Evolutionary conservation across 1,284 basidiomycete genomes (phyloP).

Genomic region (Irpex sp.): DNA sequence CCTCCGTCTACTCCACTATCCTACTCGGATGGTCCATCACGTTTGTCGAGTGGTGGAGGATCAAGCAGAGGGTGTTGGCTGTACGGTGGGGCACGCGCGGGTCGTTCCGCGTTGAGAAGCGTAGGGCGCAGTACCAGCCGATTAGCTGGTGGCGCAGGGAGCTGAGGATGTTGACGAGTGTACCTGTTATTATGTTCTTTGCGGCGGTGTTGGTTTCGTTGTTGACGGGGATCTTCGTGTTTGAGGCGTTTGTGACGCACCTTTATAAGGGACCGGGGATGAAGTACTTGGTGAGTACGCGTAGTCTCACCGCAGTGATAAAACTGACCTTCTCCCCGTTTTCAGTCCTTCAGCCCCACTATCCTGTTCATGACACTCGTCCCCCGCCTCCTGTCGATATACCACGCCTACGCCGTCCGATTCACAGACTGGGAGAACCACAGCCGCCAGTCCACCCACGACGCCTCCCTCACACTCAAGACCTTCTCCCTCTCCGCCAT

Average conservation of each 20-base stretch:
- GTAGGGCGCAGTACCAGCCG: conserved; percentile 63
- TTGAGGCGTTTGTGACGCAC: conserved; percentile 85
- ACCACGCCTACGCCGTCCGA: conserved; percentile 65
- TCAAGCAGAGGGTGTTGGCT: conserved; percentile 77
- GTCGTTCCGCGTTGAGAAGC: conserved; percentile 73
- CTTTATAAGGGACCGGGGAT: conserved; percentile 87
- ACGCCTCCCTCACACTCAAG: conserved; percentile 85
- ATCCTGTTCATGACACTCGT: conserved; percentile 81
- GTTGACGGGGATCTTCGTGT: conserved; percentile 78
- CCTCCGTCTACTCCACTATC: conserved; percentile 73
- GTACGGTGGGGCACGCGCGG: conserved; percentile 80
- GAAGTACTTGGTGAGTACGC: conserved; percentile 60
- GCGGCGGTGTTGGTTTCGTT: conserved; percentile 67
- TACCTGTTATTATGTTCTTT: conserved; percentile 81
- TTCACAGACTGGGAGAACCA: conserved; percentile 94
- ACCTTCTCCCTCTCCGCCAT: conserved; percentile 87
- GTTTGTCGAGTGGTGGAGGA: conserved; percentile 90
- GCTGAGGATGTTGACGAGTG: conserved; percentile 65
- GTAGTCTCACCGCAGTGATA: conserved; percentile 1
- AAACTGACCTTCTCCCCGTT: not conserved
- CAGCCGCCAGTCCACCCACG: conserved; percentile 72
- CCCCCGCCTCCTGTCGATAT: conserved; percentile 79
- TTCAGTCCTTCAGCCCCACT: conserved; percentile 78
- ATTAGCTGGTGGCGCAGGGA: conserved; percentile 78
- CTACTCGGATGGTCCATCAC: conserved; percentile 77